Base-by-base conservation (phyloP, 2,329 filamentous ascomycete species). In the Escovopsis sp. region DNA sequence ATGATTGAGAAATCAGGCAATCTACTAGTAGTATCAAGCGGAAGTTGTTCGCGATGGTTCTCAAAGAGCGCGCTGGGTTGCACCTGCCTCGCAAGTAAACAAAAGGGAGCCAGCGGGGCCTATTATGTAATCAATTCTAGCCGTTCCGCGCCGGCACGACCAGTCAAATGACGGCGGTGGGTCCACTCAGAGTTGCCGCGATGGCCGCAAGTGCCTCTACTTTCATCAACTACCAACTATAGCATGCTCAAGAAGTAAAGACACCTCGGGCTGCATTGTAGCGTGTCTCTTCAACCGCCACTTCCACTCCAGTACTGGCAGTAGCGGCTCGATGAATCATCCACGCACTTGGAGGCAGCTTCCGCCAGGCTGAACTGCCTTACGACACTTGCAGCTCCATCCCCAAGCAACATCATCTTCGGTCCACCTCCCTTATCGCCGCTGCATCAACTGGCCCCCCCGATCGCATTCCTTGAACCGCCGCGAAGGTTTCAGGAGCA, bases 331-430 rank as follows among this genome's bases (percentile, higher is more conserved):
- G 15, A 15, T 15, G 2, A 15, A 15, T 2, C 15, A 15, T 15
- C 15, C 15, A 23, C 23, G 23, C 23, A 23, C 23, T 23, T 23
- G 23, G 23, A 23, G 23, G 23, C 28, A 32, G 26, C 19, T 19
- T 26, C 15, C 48, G 45, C 60, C 55, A 68, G 65, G 65, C 65
- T 66, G 65, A 67, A 67, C 59, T 52, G 60, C 60, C 60, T 67
- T 64, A 67, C 64, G 64, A 58, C 56, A 55, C 52, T 52, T 45
- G 47, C 44, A 57, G 52, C 54, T 56, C 39, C 38, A 40, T 39
- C 40, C 36, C 38, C 19, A 30, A n/a, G 36, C 38, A 33, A 28
- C 39, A 42, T 47, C 23, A 40, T 42, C 19, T 33, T 12, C 38
- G 33, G 26, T 33, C 15, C 30, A 30, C 12, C 30, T 26, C 39